These are phyloP conservation scores for Psilocybe sp. DNA, from an alignment of 768 basidiomycete genomes.

Conservation along the genomic window DNA sequence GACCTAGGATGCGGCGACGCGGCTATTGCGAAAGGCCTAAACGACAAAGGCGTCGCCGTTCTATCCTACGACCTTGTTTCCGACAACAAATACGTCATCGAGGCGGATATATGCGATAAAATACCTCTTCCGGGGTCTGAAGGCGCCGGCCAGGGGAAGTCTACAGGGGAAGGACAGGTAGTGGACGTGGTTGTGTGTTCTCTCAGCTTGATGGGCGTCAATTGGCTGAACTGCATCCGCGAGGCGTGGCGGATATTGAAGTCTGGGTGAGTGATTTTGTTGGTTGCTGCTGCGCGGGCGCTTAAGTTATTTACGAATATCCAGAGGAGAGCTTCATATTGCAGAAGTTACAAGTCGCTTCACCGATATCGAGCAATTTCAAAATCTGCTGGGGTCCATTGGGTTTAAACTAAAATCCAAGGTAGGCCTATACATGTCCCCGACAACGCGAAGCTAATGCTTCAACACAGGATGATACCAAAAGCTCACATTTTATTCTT, in stretches of 20 bases:
- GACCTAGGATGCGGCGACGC: slow-evolving; percentile 98
- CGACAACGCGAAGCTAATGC: background rate
- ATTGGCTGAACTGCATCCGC: slow-evolving; percentile 89
- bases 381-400: slow-evolving; percentile 54
- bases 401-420: slow-evolving; percentile 75
- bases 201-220: slow-evolving; percentile 93
- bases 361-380: slow-evolving; percentile 63
- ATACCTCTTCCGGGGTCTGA: slow-evolving; percentile 87
- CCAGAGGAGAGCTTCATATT: slow-evolving; percentile 73
- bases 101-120: slow-evolving; percentile 82
- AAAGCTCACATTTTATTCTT: slow-evolving; percentile 76
- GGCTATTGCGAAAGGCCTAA: slow-evolving; percentile 71
- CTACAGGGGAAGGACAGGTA: slow-evolving; percentile 63
- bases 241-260: slow-evolving; percentile 90
- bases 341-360: slow-evolving; percentile 91
- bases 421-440: slow-evolving; percentile 35
- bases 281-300: slow-evolving; percentile 33
- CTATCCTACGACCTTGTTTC: slow-evolving; percentile 82
- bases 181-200: slow-evolving; percentile 93
- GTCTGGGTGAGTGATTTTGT: slow-evolving; percentile 62
- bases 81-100: slow-evolving; percentile 71
- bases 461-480: slow-evolving; percentile 62
- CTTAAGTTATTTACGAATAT: background rate
- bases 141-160: slow-evolving; percentile 32
- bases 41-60: slow-evolving; percentile 65